phyloP scores from a whole-genome alignment of 805 yeast genomes.

The Wickerhamomyces silvicola region DNA sequence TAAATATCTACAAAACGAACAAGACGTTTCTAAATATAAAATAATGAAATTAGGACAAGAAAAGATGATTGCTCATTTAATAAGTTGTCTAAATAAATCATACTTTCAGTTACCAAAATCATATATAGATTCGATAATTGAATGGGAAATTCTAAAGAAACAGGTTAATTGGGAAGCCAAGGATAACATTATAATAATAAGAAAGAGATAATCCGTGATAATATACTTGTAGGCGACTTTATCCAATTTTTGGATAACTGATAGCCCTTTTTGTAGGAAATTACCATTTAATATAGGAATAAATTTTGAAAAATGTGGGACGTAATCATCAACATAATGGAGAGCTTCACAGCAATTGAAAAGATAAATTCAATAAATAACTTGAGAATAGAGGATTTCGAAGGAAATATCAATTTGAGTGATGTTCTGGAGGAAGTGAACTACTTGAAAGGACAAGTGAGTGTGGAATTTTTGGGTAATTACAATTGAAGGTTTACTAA shows the following conservation, averaged over 20 bases:
- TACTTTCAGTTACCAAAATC: slow-evolving; percentile 29
- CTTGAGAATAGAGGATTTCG: slow-evolving; percentile 34
- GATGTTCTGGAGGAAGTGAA: slow-evolving; percentile 31
- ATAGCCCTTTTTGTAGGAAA: too few species aligned
- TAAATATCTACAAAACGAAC: slow-evolving; percentile 16
- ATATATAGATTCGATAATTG: slow-evolving; percentile 8
- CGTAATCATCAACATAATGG: too few species aligned
- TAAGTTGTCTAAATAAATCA: slow-evolving; percentile 28
- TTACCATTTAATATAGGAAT: background rate
- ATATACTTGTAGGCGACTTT: too few species aligned
- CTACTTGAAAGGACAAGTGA: slow-evolving; percentile 24
- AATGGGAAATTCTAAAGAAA: slow-evolving; percentile 3
- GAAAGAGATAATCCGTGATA: background rate
- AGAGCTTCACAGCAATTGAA: slow-evolving; percentile 23
- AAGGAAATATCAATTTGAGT: slow-evolving; percentile 30
- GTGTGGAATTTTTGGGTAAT: slow-evolving; percentile 5
- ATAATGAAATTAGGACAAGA: slow-evolving; percentile 40
- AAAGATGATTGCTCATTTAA: slow-evolving; percentile 27
- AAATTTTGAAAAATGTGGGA: too few species aligned
- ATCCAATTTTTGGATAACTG: too few species aligned
- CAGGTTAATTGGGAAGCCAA: slow-evolving; percentile 10
- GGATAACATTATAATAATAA: background rate
- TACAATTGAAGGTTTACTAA: slow-evolving; percentile 2
- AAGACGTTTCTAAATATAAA: slow-evolving; percentile 8
- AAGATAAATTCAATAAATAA: slow-evolving; percentile 16